Conservation (phyloP, 345 rosid genomes). For the Pseudoturritis turrita region DNA sequence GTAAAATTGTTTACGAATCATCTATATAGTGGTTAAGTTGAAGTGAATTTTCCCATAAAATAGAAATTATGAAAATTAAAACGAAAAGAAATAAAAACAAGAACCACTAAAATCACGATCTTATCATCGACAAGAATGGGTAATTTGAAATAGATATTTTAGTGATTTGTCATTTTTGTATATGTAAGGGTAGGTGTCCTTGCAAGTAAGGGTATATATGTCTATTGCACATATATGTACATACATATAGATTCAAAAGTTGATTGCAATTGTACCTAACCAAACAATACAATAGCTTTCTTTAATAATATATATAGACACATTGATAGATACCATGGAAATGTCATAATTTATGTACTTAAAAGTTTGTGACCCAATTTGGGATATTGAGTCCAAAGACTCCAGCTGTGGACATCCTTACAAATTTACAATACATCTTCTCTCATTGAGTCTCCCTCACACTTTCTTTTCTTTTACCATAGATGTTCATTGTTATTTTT, state of each 20-base stretch:
- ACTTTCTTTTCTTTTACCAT: background rate
- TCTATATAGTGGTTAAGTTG: background rate
- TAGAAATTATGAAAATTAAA: background rate
- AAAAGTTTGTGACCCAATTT: slow-evolving; percentile 21
- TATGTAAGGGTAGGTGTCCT: slow-evolving; percentile 28
- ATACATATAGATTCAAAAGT: slow-evolving; percentile 15
- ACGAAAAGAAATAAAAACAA: background rate
- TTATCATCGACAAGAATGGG: slow-evolving; percentile 21
- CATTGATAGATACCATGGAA: slow-evolving; percentile 7
- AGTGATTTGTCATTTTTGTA: slow-evolving; percentile 16
- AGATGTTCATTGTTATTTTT: background rate
- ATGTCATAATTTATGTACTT: slow-evolving; percentile 6
- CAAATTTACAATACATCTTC: slow-evolving; percentile 1
- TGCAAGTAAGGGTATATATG: slow-evolving; percentile 19
- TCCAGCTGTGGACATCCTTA: slow-evolving; percentile 26
- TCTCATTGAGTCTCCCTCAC: background rate
- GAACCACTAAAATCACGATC: slow-evolving; percentile 25
- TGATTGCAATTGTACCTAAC: slow-evolving; percentile 28
- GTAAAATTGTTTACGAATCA: background rate
- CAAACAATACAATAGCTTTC: slow-evolving; percentile 3
- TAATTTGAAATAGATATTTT: slow-evolving; percentile 12
- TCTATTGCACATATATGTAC: slow-evolving; percentile 8
- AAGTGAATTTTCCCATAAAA: background rate
- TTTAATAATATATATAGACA: background rate
- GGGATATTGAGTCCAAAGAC: slow-evolving; percentile 21